Conservation (phyloP, 371 early-diverging fungal genomes). For the Mortierella sp. region DNA sequence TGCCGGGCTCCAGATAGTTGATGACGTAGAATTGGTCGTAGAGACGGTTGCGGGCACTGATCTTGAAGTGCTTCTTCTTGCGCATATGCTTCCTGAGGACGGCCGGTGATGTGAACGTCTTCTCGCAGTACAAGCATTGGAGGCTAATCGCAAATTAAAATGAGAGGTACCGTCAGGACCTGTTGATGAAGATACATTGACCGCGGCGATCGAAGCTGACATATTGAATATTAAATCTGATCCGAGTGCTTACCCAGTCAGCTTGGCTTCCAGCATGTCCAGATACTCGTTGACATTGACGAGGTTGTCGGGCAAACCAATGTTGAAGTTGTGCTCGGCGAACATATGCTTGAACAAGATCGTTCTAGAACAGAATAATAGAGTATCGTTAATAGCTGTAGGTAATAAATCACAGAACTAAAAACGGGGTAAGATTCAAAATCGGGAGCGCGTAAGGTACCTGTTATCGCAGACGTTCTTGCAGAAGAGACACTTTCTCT, state of each 20-base stretch:
- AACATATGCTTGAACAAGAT: conserved; percentile 92
- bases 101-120: conserved; percentile 87
- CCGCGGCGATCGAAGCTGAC: neutral
- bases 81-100: conserved; percentile 97
- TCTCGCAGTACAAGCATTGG: conserved; percentile 96
- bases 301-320: conserved; percentile 94
- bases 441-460: conserved; percentile 19
- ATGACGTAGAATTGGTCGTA: conserved; percentile 97
- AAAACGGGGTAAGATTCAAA: neutral
- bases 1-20: conserved; percentile 94
- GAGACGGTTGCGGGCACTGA: conserved; percentile 88
- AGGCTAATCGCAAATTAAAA: conserved; percentile 61
- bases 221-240: too few species aligned
- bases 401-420: neutral
- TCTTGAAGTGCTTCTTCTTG: conserved; percentile 98
- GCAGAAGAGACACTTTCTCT: conserved; percentile 95
- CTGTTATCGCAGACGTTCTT: conserved; percentile 80
- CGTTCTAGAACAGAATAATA: conserved; percentile 48
- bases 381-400: too few species aligned
- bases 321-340: conserved; percentile 93
- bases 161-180: neutral
- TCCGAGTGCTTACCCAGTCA: conserved; percentile 67
- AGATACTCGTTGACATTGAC: conserved; percentile 91
- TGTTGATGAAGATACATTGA: neutral
- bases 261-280: conserved; percentile 81